phyloP scores from a whole-genome alignment of 257 asterid genomes.

The Voacanga thouarsii region DNA sequence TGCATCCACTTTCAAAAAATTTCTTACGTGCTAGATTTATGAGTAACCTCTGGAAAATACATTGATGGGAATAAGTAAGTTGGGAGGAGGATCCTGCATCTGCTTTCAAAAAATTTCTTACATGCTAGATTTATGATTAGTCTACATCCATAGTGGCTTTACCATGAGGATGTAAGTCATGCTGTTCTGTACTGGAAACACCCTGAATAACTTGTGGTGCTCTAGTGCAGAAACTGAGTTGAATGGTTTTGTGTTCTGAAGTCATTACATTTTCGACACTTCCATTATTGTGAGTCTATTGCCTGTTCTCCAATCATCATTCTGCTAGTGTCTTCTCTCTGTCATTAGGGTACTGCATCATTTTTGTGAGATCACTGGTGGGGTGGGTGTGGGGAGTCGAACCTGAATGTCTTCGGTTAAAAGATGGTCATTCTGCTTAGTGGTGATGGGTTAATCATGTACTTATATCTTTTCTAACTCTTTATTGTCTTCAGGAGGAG shows the following conservation, averaged over 20 bases:
- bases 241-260: background rate
- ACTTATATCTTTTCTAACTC: background rate
- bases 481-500: conserved; percentile 52
- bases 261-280: background rate
- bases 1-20: background rate
- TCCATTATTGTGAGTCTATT: background rate
- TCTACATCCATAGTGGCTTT: background rate
- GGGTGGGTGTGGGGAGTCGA: background rate
- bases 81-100: background rate
- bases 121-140: background rate
- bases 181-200: background rate
- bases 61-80: background rate
- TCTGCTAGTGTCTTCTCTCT: background rate
- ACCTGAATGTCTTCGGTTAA: background rate
- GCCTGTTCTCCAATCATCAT: background rate
- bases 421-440: background rate
- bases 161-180: background rate
- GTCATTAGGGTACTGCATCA: background rate
- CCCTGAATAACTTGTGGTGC: background rate
- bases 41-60: too few relatives aligned
- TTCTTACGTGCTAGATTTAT: background rate
- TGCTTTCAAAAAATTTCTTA: background rate
- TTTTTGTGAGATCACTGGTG: background rate
- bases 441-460: background rate
- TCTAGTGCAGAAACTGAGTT: background rate